Evolutionary conservation across 148 eudicot species (phyloP), one percentile per base, ranked within the genome.

Genomic region (Limonium bicolor): DNA sequence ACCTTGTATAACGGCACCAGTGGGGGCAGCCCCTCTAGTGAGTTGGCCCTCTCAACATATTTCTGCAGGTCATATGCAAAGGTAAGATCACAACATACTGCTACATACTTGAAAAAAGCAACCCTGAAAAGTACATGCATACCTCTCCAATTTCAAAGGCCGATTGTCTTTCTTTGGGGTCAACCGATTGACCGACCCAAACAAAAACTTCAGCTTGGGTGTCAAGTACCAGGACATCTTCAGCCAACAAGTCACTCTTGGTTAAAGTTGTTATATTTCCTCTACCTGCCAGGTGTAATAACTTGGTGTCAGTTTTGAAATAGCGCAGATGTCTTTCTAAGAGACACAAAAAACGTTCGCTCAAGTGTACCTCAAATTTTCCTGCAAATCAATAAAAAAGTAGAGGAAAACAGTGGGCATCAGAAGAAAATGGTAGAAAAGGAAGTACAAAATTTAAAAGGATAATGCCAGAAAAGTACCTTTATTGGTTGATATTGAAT

Each of bases 161-260:
- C 28, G 49, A 65, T 56, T 85, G 95, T 76, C 81, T 85, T 57
- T 92, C 99, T 61, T 82, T 76, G 32, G 80, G 56, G 51, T 81
- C 95, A 21, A 66, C 78, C 11, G 94, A 71, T 55, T 92, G 94
- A 48, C 99, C 99, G 63, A 92, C 71, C 99, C 99, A 92, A 62
- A 85, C 68, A 61, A 85, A 78, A 53, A 86, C 86, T 66, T 92
- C 99, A 33, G 85, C 74, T 66, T 78, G 95, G 48, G 95, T 78
- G 61, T 92, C 95, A 44, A 92, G 83, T 58, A 92, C 72, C 69
- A 92, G 61, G 51, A 85, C 56, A 62, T 92, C 99, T 69, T 92
- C 99, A 0, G 99, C 82, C 73, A 92, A 70, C 44, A 92, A 65
- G 64, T 92, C 99, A 71, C n/a, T 92, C 99, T 72, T 92, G 99